phyloP scores from a whole-genome alignment of 1,139 yeast genomes.

The Scheffersomyces cryptocercus region DNA sequence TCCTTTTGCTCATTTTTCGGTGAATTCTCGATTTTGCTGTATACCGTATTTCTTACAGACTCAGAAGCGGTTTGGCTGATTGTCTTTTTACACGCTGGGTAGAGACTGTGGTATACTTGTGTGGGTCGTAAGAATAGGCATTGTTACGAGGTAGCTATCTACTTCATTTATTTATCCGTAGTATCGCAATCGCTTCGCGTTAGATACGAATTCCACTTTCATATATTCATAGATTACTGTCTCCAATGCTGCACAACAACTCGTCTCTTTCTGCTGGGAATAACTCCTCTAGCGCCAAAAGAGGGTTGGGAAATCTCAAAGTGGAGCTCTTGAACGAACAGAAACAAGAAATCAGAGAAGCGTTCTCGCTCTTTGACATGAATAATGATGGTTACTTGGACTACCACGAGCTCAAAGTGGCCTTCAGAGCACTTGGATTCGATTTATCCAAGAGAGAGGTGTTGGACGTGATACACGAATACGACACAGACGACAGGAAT shows the following conservation, averaged over 20 bases:
- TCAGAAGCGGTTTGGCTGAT: too few relatives aligned
- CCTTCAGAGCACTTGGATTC: conserved; percentile 92
- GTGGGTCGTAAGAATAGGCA: too few relatives aligned
- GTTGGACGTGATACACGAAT: conserved; percentile 75
- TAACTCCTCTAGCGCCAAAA: conserved; percentile 18
- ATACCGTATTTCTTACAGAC: too few relatives aligned
- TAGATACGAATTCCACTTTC: too few relatives aligned
- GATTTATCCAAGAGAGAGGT: conserved; percentile 82
- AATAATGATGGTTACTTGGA: conserved; percentile 88
- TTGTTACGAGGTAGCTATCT: too few relatives aligned
- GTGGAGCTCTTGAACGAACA: conserved; percentile 83
- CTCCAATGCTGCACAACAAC: conserved; percentile 15
- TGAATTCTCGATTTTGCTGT: too few relatives aligned
- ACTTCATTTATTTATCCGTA: too few relatives aligned
- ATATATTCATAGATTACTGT: too few relatives aligned
- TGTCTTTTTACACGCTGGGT: too few relatives aligned
- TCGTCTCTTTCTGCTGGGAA: conserved; percentile 13
- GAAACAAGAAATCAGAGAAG: conserved; percentile 89
- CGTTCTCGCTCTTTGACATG: conserved; percentile 90
- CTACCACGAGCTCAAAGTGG: conserved; percentile 89
- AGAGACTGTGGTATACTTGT: too few relatives aligned
- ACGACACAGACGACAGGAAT: conserved; percentile 74
- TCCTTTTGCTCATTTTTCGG: too few relatives aligned
- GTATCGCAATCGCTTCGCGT: too few relatives aligned
- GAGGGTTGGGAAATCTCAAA: conserved; percentile 41